A percentile compares a stretch with the other conserved stretches of the same genome.
Evolutionary conservation across 2,329 filamentous ascomycete genomes (phyloP).

Genomic region (Penicillium sp.): DNA sequence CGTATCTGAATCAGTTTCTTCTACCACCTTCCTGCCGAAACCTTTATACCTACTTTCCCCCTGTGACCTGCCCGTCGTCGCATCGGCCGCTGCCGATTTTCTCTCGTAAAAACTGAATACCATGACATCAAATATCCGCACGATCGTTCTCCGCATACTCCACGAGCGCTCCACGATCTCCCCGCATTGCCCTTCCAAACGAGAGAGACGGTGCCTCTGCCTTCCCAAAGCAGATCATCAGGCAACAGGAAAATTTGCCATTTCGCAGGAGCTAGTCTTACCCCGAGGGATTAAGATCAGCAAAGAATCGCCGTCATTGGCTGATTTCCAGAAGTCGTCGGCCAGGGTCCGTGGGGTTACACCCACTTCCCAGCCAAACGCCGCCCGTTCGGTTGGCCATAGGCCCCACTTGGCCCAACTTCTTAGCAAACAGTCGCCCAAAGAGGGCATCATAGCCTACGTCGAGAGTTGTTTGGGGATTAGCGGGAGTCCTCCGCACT

Average conservation of each 20-base stretch:
- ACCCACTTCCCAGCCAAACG: constrained; percentile 5
- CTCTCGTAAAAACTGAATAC: constrained; percentile 5
- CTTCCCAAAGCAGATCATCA: constrained; percentile 15
- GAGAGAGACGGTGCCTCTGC: constrained; percentile 19
- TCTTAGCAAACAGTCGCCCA: constrained; percentile 1
- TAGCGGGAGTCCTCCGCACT: constrained; percentile 22
- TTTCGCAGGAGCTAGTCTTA: constrained; percentile 3
- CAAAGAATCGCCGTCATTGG: not conserved
- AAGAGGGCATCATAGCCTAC: constrained; percentile 19
- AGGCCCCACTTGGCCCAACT: constrained; percentile 10
- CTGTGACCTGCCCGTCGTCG: constrained; percentile 7
- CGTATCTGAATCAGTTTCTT: not conserved
- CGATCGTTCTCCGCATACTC: constrained; percentile 6
- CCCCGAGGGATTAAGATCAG: not conserved
- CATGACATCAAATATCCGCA: constrained; percentile 14
- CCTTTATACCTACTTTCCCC: constrained; percentile 12
- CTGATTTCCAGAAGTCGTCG: not conserved
- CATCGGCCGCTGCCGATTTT: constrained; percentile 11
- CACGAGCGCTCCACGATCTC: constrained; percentile 15
- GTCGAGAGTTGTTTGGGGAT: not conserved
- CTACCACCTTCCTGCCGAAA: constrained; percentile 3
- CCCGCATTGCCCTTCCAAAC: constrained; percentile 24
- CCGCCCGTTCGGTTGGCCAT: constrained; percentile 10
- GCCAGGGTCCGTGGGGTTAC: constrained; percentile 3
- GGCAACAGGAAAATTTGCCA: constrained; percentile 3